These are phyloP conservation scores for Recurvomyces mirabilis DNA, from an alignment of 495 filamentous ascomycete genomes.

Conservation along the genomic window DNA sequence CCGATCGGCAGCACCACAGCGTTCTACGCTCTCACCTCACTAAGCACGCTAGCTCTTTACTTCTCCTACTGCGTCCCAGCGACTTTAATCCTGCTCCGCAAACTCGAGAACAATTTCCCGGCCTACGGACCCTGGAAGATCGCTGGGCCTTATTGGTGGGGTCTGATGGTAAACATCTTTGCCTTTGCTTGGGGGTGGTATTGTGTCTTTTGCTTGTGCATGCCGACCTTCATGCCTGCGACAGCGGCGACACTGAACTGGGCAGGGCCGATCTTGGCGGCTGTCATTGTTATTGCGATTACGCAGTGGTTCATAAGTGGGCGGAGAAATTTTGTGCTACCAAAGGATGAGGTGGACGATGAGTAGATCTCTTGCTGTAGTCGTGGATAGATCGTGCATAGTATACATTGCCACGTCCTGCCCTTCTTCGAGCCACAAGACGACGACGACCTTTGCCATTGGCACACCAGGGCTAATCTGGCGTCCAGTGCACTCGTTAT, in stretches of 20 bases:
- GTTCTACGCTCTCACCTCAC: conserved; percentile 41
- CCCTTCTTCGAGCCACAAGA: no score
- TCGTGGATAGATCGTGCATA: no score
- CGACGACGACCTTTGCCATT: no score
- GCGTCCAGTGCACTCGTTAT: no score
- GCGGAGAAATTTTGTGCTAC: conserved; percentile 20
- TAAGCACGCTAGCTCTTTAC: conserved; percentile 38
- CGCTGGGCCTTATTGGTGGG: conserved; percentile 18
- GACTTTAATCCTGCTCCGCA: conserved; percentile 30
- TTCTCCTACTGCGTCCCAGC: conserved; percentile 43
- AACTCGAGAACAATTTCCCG: conserved; percentile 24
- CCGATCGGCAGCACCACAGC: conserved; percentile 38
- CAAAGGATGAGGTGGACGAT: conserved; percentile 10
- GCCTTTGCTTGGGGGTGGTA: conserved; percentile 35
- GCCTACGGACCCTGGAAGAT: conserved; percentile 25
- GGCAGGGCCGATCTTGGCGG: conserved; percentile 19
- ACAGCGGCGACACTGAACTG: conserved; percentile 41
- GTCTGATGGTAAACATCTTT: conserved; percentile 33
- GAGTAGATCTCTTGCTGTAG: no score
- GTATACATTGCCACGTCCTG: no score
- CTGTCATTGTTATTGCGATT: conserved; percentile 18
- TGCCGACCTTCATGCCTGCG: conserved; percentile 35
- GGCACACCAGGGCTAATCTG: no score
- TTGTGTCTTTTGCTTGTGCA: conserved; percentile 36
- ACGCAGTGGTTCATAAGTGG: conserved; percentile 20